Base-by-base conservation (phyloP, 1,139 yeast genomes). In the Debaryomycetaceae sp. region DNA sequence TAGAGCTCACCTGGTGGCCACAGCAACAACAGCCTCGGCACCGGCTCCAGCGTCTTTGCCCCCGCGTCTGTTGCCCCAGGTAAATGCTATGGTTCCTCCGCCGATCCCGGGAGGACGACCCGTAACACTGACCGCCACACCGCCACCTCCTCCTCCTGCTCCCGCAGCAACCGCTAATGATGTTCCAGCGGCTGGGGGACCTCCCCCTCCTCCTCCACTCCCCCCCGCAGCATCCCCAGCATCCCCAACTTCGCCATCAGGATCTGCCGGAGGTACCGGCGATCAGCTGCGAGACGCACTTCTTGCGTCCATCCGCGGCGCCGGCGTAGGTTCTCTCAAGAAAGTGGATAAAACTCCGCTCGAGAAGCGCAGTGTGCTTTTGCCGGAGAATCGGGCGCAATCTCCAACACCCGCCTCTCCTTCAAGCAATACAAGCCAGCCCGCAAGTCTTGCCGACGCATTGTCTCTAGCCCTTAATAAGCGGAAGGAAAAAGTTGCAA, bases 261-360 rank as follows among this genome's bases (percentile, higher is more conserved):
- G 8, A 18, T 18, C 10, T 6, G 10, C 6, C 20, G 20, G 10
- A 18, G 6, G 8, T 18, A 41, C 64, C 1, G 70, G 65, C 2
- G 85, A 68, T 38, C 58, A 63, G 1, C 76, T 76, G 0, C 65
- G 95, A 43, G 94, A 82, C 51, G 95, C 95, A 0, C 65, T 90
- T 27, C 57, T 90, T 34, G 85, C 94, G 0, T 83, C 96, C 0
- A 90, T 87, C 41, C 68, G 95, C 44, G 73, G 78, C 21, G 77
- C 94, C 1, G 78, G 78, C n/a, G 30, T 86, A 10, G 77, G 77
- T 1, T 49, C 72, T 3, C 65, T 87, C 38, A 74, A 65, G 38
- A 82, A 78, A 49, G 79, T 80, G 4, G 96, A 90, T 51, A 87
- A 86, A 52, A 56, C 85, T 0, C 87, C 80, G 42, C 58, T 86